Conservation (phyloP, 257 asterid species). For the Penstemon eatonii region DNA sequence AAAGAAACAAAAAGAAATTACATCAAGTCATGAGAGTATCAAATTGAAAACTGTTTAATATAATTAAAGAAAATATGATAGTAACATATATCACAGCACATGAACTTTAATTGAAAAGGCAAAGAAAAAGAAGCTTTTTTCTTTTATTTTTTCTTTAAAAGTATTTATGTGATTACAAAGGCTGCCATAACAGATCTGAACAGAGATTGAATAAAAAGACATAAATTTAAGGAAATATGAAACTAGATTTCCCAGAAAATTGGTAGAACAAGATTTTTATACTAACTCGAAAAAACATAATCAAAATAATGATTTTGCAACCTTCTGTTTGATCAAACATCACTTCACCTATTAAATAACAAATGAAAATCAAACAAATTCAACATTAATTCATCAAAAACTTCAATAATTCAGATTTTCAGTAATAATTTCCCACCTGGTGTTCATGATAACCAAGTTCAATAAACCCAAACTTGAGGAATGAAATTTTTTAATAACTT, state of each 20-base stretch:
- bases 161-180: constrained; percentile 1
- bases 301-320: constrained; percentile 28
- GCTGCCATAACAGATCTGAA: constrained; percentile 29
- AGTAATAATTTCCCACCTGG: constrained; percentile 12
- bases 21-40: background rate
- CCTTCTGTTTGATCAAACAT: constrained; percentile 17
- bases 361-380: background rate
- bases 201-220: constrained; percentile 7
- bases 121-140: background rate
- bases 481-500: too few relatives aligned
- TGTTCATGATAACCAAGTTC: background rate
- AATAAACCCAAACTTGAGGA: background rate
- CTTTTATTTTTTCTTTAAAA: too few relatives aligned
- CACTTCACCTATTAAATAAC: background rate
- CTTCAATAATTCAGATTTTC: background rate
- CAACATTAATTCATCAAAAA: constrained; percentile 2
- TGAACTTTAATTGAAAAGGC: constrained; percentile 29
- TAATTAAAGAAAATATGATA: background rate
- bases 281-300: constrained; percentile 10
- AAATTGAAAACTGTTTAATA: background rate
- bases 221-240: constrained; percentile 7
- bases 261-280: constrained; percentile 17
- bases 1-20: constrained; percentile 21
- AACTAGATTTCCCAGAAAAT: constrained; percentile 22
- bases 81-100: constrained; percentile 30